phyloP scores from a whole-genome alignment of 1,139 yeast genomes.

The Casaregolazyma lundiana region DNA sequence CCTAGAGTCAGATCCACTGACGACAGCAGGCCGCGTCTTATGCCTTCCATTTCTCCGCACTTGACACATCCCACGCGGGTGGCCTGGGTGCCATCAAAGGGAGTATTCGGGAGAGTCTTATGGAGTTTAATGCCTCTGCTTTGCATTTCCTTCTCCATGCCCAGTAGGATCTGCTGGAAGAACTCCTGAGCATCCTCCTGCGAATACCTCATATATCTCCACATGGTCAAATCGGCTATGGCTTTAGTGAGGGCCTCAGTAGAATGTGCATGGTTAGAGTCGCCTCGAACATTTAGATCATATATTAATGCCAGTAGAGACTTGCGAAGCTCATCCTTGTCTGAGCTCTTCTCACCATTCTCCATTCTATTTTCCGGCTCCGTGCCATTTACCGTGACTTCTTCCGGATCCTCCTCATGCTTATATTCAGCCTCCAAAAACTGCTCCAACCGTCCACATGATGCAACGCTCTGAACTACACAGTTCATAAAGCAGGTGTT shows the following conservation, averaged over 20 bases:
- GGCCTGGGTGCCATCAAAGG: slow-evolving; percentile 83
- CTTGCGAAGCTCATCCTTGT: neutral
- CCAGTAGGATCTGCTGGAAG: slow-evolving; percentile 71
- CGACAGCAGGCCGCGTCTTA: slow-evolving; percentile 73
- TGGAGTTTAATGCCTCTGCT: slow-evolving; percentile 1
- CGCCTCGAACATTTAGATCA: slow-evolving; percentile 34
- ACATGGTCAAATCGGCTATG: slow-evolving; percentile 65
- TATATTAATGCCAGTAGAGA: slow-evolving; percentile 24
- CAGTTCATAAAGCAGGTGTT: slow-evolving; percentile 93
- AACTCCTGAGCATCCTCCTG: slow-evolving; percentile 96
- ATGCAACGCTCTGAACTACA: slow-evolving; percentile 77
- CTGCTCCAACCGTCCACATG: slow-evolving; percentile 56
- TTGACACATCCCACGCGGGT: slow-evolving; percentile 83
- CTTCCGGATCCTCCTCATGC: neutral
- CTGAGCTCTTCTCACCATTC: neutral
- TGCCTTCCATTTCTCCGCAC: slow-evolving; percentile 93
- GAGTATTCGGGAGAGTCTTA: slow-evolving; percentile 30
- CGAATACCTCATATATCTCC: slow-evolving; percentile 63
- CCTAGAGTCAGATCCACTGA: slow-evolving; percentile 70
- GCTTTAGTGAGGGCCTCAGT: slow-evolving; percentile 60
- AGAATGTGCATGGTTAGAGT: slow-evolving; percentile 45
- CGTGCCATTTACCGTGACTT: no score
- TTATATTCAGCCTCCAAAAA: slow-evolving; percentile 43
- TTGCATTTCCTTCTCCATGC: slow-evolving; percentile 59
- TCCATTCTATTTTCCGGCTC: neutral